Evolutionary conservation across 2,329 filamentous ascomycete species (phyloP), one percentile per base, ranked within the genome.

Genomic region (Hortaea werneckii): DNA sequence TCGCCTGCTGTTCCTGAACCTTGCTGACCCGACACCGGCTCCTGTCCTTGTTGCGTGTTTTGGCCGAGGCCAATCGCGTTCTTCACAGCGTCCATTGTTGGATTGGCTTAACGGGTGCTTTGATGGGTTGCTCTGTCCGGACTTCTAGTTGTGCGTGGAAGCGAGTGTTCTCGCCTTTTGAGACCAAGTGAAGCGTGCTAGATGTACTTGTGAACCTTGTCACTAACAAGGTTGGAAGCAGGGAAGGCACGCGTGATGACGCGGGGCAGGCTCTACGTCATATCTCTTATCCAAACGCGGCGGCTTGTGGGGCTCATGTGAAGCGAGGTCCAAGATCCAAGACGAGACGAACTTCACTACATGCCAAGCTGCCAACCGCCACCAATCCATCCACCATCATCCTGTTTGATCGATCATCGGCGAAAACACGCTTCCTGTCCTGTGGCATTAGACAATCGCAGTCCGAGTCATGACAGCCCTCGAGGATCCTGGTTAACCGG

Each of bases 21-120:
- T 47, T 74, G 69, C 43, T 78, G 69, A 20, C 87, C 87, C 13
- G 84, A 83, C 39, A 88, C 64, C 12, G 87, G 87, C 67, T 94
- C 87, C 54, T 67, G 65, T 40, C 71, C 71, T 35, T 49, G 37
- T 37, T 53, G 45, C 20, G 34, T 35, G 39, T 44, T 40, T 41
- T 44, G 37, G 29, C 45, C 49, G 1, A 51, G 32, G 5, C 50
- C 50, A n/a, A 53, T 37, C 5, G 42, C 49, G 26, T 42, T 34
- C 42, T 53, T 53, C 34, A 53, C 30, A 11, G 48, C 37, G 5
- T 53, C 46, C 45, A 52, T 52, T 26, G 37, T 39, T 10, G 9
- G 32, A 35, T 35, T 35, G 2, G 4, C 8, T 2, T 2, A 9
- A n/a, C 9, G 32, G 8, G 8, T 35, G 9, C 9, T 35, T 9